Base-by-base conservation (phyloP, 2,329 filamentous ascomycete species). In the Cladosporium sp. region DNA sequence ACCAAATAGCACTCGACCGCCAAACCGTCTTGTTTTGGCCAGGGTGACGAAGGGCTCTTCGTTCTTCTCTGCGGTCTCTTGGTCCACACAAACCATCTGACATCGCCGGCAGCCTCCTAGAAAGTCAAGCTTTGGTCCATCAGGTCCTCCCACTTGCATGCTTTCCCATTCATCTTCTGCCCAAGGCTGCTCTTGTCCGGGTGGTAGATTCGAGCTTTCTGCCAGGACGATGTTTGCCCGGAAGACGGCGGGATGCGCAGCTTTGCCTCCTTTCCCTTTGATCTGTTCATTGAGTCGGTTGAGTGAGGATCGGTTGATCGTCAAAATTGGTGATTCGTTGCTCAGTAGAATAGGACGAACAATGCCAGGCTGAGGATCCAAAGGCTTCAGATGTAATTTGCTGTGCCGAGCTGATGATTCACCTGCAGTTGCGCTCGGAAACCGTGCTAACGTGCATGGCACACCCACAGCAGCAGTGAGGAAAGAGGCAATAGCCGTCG, bases 81-180 rank as follows among this genome's bases (percentile, higher is more conserved):
- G 93, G 63, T 99, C 85, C 40, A 97, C 82, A 65, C 92, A 96
- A 8, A 99, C 86, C 91, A 99, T 97, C 67, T 96, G 90, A 61
- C 93, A 99, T 53, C 93, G 77, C 54, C 89, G 81, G 63, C 93
- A 99, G 3, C 87, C 81, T 0, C 91, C 92, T 3, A 97, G 71
- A 61, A 95, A 81, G 54, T 86, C 76, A 61, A 89, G 87, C 3
- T 15, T 47, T 24, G 50, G 38, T 20, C 50, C 42, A 8, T 70
- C 68, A 52, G 84, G 77, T 62, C 67, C 59, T 1, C 86, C 87
- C 51, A 96, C 86, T 7, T 71, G 75, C 36, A 96, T 61, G 13
- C 70, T 75, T 11, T 73, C 74, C 92, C 92, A 97, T 5, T 72
- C 67, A 58, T 97, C 93, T 70, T 97, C 92, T 0, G 79, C 77